Percentiles rank a stretch among this genome's conserved stretches.
These are phyloP conservation scores for Clarireedia sp. DNA, from an alignment of 2,329 filamentous ascomycete species.

Conservation along the genomic window DNA sequence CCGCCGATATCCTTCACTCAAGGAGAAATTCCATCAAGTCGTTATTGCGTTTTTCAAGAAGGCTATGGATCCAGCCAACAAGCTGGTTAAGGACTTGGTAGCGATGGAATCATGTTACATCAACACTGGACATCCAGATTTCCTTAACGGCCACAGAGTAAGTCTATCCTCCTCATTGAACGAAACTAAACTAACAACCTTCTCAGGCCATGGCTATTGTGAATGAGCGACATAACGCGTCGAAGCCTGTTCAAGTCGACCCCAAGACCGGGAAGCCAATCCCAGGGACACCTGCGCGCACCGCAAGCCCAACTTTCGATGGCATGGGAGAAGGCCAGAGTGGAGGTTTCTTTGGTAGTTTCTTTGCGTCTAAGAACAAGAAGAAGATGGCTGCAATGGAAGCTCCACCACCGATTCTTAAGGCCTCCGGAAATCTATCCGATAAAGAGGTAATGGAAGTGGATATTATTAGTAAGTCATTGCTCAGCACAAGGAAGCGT, in stretches of 20 bases:
- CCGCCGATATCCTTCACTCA: slow-evolving; percentile 84
- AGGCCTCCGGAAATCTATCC: slow-evolving; percentile 86
- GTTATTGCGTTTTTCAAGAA: slow-evolving; percentile 97
- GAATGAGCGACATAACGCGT: slow-evolving; percentile 76
- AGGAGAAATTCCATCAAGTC: slow-evolving; percentile 92
- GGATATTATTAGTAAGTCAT: slow-evolving; percentile 84
- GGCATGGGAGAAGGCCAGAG: slow-evolving; percentile 46
- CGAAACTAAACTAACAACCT: slow-evolving; percentile 20
- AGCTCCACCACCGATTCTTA: slow-evolving; percentile 81
- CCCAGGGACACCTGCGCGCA: slow-evolving; percentile 60
- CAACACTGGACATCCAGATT: slow-evolving; percentile 97
- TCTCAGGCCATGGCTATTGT: slow-evolving; percentile 87
- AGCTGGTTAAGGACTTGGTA: slow-evolving; percentile 87
- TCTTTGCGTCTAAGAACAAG: slow-evolving; percentile 99
- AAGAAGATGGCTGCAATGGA: slow-evolving; percentile 99
- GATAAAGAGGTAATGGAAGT: slow-evolving; percentile 95
- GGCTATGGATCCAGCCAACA: slow-evolving; percentile 96
- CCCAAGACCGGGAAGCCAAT: slow-evolving; percentile 98
- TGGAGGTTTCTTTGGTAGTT: slow-evolving; percentile 90
- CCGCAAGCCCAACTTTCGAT: slow-evolving; percentile 64
- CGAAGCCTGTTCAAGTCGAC: slow-evolving; percentile 88
- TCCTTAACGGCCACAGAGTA: slow-evolving; percentile 87
- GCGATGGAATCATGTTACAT: slow-evolving; percentile 95
- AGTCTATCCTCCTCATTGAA: neutral
- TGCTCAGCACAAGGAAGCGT: neutral